Evolutionary conservation across 139 green algal genomes (phyloP), one percentile per base, ranked within the genome.

Genomic region (Mychonastes homosphaera): DNA sequence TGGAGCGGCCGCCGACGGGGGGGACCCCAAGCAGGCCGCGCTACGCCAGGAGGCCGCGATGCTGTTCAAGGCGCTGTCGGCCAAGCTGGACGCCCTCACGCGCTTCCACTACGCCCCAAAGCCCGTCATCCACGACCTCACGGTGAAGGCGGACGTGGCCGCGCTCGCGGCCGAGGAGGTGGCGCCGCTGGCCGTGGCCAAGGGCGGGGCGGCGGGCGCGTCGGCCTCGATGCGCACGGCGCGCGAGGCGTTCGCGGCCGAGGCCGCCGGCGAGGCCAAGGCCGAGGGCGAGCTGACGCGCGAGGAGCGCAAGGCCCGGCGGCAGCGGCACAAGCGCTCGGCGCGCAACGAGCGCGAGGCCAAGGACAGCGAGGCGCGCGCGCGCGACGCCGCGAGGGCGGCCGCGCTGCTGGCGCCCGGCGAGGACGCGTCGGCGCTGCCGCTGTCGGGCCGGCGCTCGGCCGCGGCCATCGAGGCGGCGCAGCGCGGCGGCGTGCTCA

Each of bases 61-160:
- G 9, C 77, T 96, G 63, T 88, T 95, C 67, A 79, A 81, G 51
- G 70, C 68, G 36, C 74, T 97, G 15, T 86, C 72, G 7, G 64
- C 38, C 30, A 88, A 90, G 70, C 83, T 98, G 53, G 91, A 98
- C 52, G 81, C 89, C 3, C 79, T 98, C 45, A 76, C 70, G 3
- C 85, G 92, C 76, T 91, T 94, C 73, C 73, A 89, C 59, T 97
- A 84, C 48, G 71, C 85, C n/a, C 90, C 90, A 10, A 87, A 88
- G 57, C 91, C 85, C 1, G 77, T 91, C 26, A 66, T 95, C 16
- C 8, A 90, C 65, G 81, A 90, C 23, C 58, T 91, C 39, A 64
- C 76, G 16, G 72, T 93, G 12, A 35, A 41, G 8, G 58, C 47
- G 6, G 72, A 89, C 52, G 77, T 88, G 47, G 79, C 86, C 29